phyloP scores from a whole-genome alignment of 805 yeast genomes.

The Spathaspora gorwiae region DNA sequence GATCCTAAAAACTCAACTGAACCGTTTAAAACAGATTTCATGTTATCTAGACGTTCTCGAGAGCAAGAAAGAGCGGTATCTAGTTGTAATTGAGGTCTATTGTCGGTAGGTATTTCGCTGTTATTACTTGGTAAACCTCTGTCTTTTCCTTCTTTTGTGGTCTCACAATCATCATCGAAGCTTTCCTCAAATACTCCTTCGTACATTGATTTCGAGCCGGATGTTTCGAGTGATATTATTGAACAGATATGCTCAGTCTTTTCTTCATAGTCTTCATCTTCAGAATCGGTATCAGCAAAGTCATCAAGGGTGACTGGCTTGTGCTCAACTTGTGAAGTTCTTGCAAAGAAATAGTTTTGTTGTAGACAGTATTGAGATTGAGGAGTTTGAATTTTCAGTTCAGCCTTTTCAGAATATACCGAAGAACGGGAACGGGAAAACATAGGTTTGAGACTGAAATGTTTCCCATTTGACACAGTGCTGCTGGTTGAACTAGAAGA shows the following conservation, averaged over 20 bases:
- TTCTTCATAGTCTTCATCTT: background rate
- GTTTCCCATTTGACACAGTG: too few species aligned
- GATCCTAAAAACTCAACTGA: background rate
- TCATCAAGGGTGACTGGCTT: conserved; percentile 24
- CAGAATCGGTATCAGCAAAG: conserved; percentile 30
- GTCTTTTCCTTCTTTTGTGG: too few species aligned
- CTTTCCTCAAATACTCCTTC: background rate
- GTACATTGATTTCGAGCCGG: too few species aligned
- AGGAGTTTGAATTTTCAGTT: background rate
- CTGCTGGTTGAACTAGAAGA: too few species aligned
- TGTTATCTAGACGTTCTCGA: background rate
- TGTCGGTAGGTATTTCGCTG: background rate
- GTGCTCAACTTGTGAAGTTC: conserved; percentile 1
- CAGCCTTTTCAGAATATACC: too few species aligned
- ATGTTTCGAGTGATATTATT: too few species aligned
- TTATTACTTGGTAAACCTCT: background rate
- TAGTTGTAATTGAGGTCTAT: background rate
- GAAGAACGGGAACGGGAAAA: too few species aligned
- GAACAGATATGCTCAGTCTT: too few species aligned
- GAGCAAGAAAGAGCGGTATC: background rate
- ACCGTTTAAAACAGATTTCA: background rate
- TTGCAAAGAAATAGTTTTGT: conserved; percentile 7
- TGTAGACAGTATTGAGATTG: background rate
- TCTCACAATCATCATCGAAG: background rate
- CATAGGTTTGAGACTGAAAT: too few species aligned